Conservation (phyloP, 1,284 basidiomycete genomes). For the Coniophora puteana region DNA sequence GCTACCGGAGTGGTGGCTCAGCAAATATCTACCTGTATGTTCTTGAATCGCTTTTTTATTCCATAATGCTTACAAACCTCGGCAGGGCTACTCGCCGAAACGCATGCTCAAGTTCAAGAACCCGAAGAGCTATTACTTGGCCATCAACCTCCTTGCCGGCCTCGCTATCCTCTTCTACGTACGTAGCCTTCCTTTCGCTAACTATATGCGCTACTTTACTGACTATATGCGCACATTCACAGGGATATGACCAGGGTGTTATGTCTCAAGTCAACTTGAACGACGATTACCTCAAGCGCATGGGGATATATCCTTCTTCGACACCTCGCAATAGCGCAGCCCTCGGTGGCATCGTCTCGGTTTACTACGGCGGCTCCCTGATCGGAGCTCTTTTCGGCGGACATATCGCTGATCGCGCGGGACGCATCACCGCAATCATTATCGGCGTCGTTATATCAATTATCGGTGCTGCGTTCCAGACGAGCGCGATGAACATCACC, state of each 20-base stretch:
- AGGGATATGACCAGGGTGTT: constrained; percentile 1
- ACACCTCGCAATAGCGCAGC: constrained; percentile 8
- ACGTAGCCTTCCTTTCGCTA: neutral
- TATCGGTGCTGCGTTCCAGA: constrained; percentile 8
- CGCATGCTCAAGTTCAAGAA: constrained; percentile 9
- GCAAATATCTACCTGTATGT: constrained; percentile 5
- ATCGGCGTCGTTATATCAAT: constrained; percentile 8
- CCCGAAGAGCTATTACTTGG: constrained; percentile 9
- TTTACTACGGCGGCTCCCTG: constrained; percentile 8
- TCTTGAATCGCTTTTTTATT: too few relatives aligned
- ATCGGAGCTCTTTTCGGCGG: constrained; percentile 9
- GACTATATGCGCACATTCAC: neutral
- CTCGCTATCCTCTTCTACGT: constrained; percentile 9
- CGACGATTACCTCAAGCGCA: constrained; percentile 7
- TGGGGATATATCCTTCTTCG: constrained; percentile 9
- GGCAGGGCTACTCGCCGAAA: constrained; percentile 4
- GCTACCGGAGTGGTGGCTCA: constrained; percentile 5
- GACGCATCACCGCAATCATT: constrained; percentile 10
- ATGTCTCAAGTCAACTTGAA: constrained; percentile 12
- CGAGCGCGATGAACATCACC: constrained; percentile 11
- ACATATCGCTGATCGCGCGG: constrained; percentile 7
- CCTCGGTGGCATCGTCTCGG: constrained; percentile 9
- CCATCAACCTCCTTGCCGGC: constrained; percentile 9
- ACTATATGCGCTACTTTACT: neutral
- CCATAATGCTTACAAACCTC: neutral